A percentile compares a stretch with the other conserved stretches of the same genome.
Conservation (phyloP, 352 stramenopile species). For the Achlya hypogyna region DNA sequence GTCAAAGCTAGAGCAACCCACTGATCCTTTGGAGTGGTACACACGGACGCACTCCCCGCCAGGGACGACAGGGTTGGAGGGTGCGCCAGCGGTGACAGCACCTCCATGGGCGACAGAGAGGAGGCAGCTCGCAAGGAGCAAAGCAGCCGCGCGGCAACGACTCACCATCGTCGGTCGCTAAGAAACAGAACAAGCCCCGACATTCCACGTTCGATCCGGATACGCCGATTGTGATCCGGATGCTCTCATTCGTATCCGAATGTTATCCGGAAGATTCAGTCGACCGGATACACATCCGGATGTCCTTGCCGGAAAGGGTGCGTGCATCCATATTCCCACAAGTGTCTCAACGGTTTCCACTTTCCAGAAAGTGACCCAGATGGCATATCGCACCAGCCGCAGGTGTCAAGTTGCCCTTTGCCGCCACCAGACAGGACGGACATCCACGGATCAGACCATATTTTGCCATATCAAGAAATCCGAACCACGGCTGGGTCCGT, state of each 20-base stretch:
- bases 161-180: not conserved
- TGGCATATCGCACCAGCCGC: not conserved
- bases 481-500: too few species aligned
- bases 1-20: conserved; percentile 53
- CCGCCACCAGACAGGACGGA: too few species aligned
- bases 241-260: not conserved
- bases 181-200: not conserved
- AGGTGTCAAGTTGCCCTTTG: not conserved
- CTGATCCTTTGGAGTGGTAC: conserved; percentile 58
- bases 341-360: not conserved
- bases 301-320: not conserved
- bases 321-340: not conserved
- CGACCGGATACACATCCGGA: not conserved
- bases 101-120: not conserved
- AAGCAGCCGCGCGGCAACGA: not conserved
- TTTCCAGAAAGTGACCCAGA: not conserved
- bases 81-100: conserved; percentile 49
- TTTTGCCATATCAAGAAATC: not conserved
- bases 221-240: not conserved
- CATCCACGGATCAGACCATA: not conserved
- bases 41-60: conserved; percentile 68
- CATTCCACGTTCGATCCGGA: not conserved
- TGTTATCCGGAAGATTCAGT: not conserved
- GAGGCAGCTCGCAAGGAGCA: not conserved
- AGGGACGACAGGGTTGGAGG: conserved; percentile 47